A percentile compares a stretch with the other conserved stretches of the same genome.
These are phyloP conservation scores for Paracoccidioides lutzii DNA, from an alignment of 2,329 filamentous ascomycete species.

Conservation along the genomic window DNA sequence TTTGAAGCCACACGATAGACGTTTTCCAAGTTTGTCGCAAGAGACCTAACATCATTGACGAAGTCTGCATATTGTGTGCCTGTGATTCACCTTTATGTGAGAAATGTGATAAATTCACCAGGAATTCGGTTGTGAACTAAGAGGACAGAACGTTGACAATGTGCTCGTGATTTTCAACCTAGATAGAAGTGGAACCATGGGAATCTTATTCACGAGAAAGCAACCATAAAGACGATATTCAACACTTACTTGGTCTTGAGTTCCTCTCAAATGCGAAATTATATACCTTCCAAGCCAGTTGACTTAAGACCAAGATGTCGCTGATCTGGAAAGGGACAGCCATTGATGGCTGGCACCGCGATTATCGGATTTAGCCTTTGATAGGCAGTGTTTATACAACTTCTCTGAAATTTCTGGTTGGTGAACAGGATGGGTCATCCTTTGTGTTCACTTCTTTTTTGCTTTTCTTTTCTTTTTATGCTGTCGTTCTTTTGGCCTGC, in stretches of 20 bases:
- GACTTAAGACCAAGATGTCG: slow-evolving; percentile 3
- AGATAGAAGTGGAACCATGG: not conserved
- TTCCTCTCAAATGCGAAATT: slow-evolving; percentile 1
- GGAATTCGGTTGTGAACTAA: not conserved
- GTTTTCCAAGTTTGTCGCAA: slow-evolving; percentile 1
- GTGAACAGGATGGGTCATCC: not conserved
- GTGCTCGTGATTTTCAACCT: not conserved
- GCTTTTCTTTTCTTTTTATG: not conserved
- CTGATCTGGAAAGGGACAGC: slow-evolving; percentile 3
- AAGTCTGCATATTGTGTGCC: not conserved
- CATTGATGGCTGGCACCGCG: not conserved
- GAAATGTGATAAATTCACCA: not conserved
- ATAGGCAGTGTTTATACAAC: not conserved
- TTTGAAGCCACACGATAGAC: not conserved
- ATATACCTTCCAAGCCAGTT: not conserved
- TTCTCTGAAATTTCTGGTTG: not conserved
- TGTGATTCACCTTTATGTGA: not conserved
- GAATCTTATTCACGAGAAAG: not conserved
- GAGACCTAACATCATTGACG: not conserved
- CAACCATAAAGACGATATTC: not conserved
- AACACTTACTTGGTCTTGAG: slow-evolving; percentile 1
- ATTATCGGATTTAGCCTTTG: not conserved
- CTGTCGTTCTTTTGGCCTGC: not conserved
- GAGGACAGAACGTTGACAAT: not conserved
- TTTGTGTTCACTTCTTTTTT: not conserved